Conservation (phyloP, 176 grass and related monocot species). For the Triticum aestivum region IWGSC_CS_RefSeq_v2.1 NC_057810.1:722862267-722862766, state of each 20-base stretch:
- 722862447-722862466: slow-evolving; percentile 41
- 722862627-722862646: slow-evolving; percentile 50
- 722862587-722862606: slow-evolving; percentile 28
- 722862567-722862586: slow-evolving; percentile 32
- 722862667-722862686: slow-evolving; percentile 16
- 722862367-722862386: slow-evolving; percentile 39
- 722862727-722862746: not conserved
- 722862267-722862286: slow-evolving; percentile 55
- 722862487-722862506: slow-evolving; percentile 32
- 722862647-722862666: slow-evolving; percentile 49
- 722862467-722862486: slow-evolving; percentile 33
- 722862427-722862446: slow-evolving; percentile 39
- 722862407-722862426: slow-evolving; percentile 63
- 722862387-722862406: slow-evolving; percentile 58
- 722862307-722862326: slow-evolving; percentile 51
- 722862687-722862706: not conserved
- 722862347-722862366: slow-evolving; percentile 50
- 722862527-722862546: slow-evolving; percentile 25
- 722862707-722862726: slow-evolving; percentile 6
- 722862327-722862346: slow-evolving; percentile 51
- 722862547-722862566: slow-evolving; percentile 27
- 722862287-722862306: slow-evolving; percentile 50
- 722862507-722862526: not conserved
- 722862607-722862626: slow-evolving; percentile 30
- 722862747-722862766: not conserved